Conservation (phyloP, 768 basidiomycete genomes). For the Mycena chlorophos region DNA sequence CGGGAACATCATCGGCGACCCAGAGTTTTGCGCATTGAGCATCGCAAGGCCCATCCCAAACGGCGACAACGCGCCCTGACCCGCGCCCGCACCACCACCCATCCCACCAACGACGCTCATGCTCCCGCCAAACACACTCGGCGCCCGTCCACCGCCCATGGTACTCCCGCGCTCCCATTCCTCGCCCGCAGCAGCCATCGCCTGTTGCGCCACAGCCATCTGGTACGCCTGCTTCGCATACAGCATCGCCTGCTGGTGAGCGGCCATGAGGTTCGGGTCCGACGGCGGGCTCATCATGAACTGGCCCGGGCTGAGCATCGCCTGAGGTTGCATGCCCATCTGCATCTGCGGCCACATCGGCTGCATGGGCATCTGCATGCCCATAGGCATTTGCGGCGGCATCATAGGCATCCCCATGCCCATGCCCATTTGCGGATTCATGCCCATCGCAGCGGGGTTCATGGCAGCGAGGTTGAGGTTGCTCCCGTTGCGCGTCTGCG, state of each 20-base stretch:
- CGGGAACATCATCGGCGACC: conserved; percentile 53
- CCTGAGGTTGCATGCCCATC: conserved; percentile 43
- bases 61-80: conserved; percentile 28
- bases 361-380: conserved; percentile 4
- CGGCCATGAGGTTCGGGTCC: conserved; percentile 63
- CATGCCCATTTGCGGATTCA: conserved; percentile 16
- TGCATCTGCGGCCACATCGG: conserved; percentile 29
- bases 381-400: conserved; percentile 12
- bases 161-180: conserved; percentile 86
- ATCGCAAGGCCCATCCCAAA: conserved; percentile 34
- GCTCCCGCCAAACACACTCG: conserved; percentile 34
- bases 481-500: conserved; percentile 37
- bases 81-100: conserved; percentile 5
- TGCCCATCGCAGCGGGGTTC: conserved; percentile 43
- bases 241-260: conserved; percentile 88
- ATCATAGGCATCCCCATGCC: conserved; percentile 30
- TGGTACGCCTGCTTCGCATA: conserved; percentile 88
- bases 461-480: conserved; percentile 24
- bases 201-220: conserved; percentile 87
- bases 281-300: conserved; percentile 43
- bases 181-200: conserved; percentile 84
- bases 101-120: conserved; percentile 44
- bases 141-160: conserved; percentile 45
- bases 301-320: conserved; percentile 41
- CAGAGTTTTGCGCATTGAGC: conserved; percentile 40